These are phyloP conservation scores for Grigorovia transvaalensis DNA, from an alignment of 805 yeast genomes.

Conservation along the genomic window DNA sequence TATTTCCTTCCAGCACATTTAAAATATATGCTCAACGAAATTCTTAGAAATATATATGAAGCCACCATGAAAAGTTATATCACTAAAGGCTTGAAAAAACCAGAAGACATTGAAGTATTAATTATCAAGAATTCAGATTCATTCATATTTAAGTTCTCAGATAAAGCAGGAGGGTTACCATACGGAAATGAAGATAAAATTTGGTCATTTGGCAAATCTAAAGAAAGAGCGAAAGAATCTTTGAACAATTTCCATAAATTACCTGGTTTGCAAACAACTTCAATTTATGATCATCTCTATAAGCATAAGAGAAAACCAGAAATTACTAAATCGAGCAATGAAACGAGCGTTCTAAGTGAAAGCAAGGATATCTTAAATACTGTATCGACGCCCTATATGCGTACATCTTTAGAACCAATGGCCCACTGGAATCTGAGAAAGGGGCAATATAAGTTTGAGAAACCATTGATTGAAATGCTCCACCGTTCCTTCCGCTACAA, in stretches of 20 bases:
- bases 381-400: slow-evolving; percentile 15
- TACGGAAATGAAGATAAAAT: slow-evolving; percentile 39
- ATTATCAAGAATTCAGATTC: slow-evolving; percentile 57
- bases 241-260: slow-evolving; percentile 56
- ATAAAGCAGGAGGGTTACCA: slow-evolving; percentile 82
- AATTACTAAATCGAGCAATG: slow-evolving; percentile 4
- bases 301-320: not conserved
- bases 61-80: slow-evolving; percentile 54
- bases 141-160: slow-evolving; percentile 70
- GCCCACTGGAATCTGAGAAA: slow-evolving; percentile 22
- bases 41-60: slow-evolving; percentile 73
- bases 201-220: slow-evolving; percentile 81
- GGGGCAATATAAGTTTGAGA: slow-evolving; percentile 20
- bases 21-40: slow-evolving; percentile 79
- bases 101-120: slow-evolving; percentile 71
- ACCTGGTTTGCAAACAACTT: slow-evolving; percentile 45
- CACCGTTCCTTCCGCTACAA: slow-evolving; percentile 65
- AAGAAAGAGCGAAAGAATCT: slow-evolving; percentile 47
- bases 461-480: slow-evolving; percentile 52
- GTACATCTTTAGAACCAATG: slow-evolving; percentile 32
- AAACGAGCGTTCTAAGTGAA: not conserved
- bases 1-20: slow-evolving; percentile 82
- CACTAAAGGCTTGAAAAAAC: slow-evolving; percentile 30
- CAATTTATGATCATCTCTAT: slow-evolving; percentile 21
- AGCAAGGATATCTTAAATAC: not conserved